Evolutionary conservation across 2,329 filamentous ascomycete genomes (phyloP), one percentile per base, ranked within the genome.

Genomic region (Penicillium sp.): DNA sequence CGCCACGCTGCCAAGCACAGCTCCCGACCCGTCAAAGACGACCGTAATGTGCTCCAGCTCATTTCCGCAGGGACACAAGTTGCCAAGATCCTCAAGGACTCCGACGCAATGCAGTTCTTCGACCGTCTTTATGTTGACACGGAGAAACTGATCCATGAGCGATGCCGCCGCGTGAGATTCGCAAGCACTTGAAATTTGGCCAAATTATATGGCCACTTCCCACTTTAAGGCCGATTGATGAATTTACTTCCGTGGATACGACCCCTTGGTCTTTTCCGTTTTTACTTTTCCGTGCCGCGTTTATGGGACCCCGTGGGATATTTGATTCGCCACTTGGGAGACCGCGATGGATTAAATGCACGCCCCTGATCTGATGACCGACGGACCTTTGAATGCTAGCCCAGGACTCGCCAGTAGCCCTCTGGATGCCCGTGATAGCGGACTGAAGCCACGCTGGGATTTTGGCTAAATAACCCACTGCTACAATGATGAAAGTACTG

Each of bases 11-110:
- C 89, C 44, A 91, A 90, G 72, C 87, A 92, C 73, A 88, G 92
- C 73, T 88, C 85, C 58, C 83, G 90, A 54, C 88, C 89, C 18
- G 80, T 92, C 58, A 94, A 92, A 76, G 90, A 95, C 76, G 90
- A 95, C 74, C 82, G 90, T 62, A 92, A 94, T 70, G 89, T 95
- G 57, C 79, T 95, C 53, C 90, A 95, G 75, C 81, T 94, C 57
- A 90, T 95, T 65, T 92, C 88, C 57, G 90, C 90, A 36, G 90
- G 90, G 35, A 88, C 90, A 47, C 90, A 95, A 72, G 90, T 95
- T 54, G 88, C 89, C 53, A 92, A 90, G 72, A 91, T 95, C 57
- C 76, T 95, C 55, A 91, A 90, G 75, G 90, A 95, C 74, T 86
- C 88, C 40, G 81, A 82, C 57, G 89, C 90, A 51, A 92, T 94